These are phyloP conservation scores for Botrytis fabae DNA, from an alignment of 2,329 filamentous ascomycete genomes.

Conservation along the genomic window DNA sequence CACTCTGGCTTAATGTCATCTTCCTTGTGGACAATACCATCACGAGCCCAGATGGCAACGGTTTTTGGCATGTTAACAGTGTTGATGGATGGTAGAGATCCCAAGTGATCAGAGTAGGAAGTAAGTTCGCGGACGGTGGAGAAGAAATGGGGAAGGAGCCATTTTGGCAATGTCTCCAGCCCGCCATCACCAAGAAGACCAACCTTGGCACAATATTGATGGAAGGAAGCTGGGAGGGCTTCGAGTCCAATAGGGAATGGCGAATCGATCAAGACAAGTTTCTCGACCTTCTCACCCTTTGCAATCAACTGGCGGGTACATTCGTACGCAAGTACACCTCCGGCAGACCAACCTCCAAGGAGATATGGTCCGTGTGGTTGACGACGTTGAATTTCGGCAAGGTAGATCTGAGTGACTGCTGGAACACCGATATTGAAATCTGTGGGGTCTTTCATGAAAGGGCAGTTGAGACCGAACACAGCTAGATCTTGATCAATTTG, in stretches of 20 bases:
- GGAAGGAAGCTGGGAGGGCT: slow-evolving; percentile 53
- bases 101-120: slow-evolving; percentile 66
- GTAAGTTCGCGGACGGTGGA: slow-evolving; percentile 53
- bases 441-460: slow-evolving; percentile 67
- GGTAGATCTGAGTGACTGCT: slow-evolving; percentile 62
- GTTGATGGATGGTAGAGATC: slow-evolving; percentile 60
- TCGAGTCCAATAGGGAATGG: slow-evolving; percentile 67
- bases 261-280: slow-evolving; percentile 64
- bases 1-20: slow-evolving; percentile 63
- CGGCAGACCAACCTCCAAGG: slow-evolving; percentile 72
- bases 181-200: slow-evolving; percentile 63
- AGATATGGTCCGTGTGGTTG: slow-evolving; percentile 68
- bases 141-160: slow-evolving; percentile 72
- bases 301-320: slow-evolving; percentile 60
- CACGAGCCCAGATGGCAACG: slow-evolving; percentile 68
- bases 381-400: slow-evolving; percentile 67
- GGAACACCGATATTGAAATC: slow-evolving; percentile 65
- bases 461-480: slow-evolving; percentile 63
- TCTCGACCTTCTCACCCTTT: slow-evolving; percentile 56
- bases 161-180: slow-evolving; percentile 52
- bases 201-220: slow-evolving; percentile 67
- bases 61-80: slow-evolving; percentile 55
- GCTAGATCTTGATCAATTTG: slow-evolving; percentile 47
- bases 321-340: slow-evolving; percentile 70
- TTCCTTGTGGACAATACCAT: slow-evolving; percentile 64